These are phyloP conservation scores for Tubosaeta sp. DNA, from an alignment of 768 basidiomycete genomes.

Conservation along the genomic window DNA sequence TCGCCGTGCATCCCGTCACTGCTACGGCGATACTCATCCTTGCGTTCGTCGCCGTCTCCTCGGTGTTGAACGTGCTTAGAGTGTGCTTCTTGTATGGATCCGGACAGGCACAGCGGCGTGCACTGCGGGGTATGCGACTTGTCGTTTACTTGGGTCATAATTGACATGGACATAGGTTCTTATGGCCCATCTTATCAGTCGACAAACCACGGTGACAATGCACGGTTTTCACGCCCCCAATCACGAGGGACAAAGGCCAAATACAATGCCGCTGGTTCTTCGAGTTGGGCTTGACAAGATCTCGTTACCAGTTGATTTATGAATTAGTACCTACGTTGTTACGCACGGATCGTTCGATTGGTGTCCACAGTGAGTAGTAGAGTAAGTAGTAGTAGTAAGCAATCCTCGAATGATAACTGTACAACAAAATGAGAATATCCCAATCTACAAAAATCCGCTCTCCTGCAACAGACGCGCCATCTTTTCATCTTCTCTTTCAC, in stretches of 20 bases:
- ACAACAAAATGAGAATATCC: slow-evolving; percentile 15
- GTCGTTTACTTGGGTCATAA: background rate
- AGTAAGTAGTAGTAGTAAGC: slow-evolving; percentile 12
- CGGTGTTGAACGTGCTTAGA: background rate
- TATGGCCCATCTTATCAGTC: slow-evolving; percentile 19
- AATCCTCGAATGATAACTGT: slow-evolving; percentile 14
- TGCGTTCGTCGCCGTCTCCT: slow-evolving; percentile 8
- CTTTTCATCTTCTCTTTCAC: slow-evolving; percentile 95
- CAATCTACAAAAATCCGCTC: slow-evolving; percentile 70
- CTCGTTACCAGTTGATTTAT: background rate
- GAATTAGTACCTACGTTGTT: background rate
- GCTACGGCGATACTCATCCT: slow-evolving; percentile 8
- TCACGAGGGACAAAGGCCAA: slow-evolving; percentile 3
- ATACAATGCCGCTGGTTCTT: background rate
- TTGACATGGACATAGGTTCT: slow-evolving; percentile 4
- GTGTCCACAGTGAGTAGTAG: slow-evolving; percentile 5
- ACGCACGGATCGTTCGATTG: background rate
- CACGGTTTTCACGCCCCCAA: slow-evolving; percentile 4
- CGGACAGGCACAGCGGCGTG: background rate
- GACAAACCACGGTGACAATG: slow-evolving; percentile 15
- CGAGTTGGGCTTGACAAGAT: background rate
- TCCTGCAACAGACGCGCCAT: slow-evolving; percentile 89
- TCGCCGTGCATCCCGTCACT: slow-evolving; percentile 10
- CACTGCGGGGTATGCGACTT: slow-evolving; percentile 11
- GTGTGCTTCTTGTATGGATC: background rate